A percentile compares a stretch with the other conserved stretches of the same genome.
phyloP scores from a whole-genome alignment of 2,329 filamentous ascomycete genomes.

The Stachybotrys elegans region DNA sequence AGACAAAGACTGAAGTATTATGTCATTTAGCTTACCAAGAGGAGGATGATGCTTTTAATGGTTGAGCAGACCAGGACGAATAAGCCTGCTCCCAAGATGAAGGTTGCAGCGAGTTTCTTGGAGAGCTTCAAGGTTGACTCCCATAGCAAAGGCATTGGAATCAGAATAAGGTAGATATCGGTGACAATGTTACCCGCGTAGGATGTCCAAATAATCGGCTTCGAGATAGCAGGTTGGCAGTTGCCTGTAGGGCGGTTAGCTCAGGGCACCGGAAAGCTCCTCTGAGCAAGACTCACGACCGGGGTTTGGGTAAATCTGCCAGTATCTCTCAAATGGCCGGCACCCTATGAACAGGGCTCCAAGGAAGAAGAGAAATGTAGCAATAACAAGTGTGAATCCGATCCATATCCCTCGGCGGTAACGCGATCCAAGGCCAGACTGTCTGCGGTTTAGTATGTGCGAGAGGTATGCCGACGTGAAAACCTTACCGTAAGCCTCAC shows the following conservation, averaged over 20 bases:
- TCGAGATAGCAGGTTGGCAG: conserved; percentile 42
- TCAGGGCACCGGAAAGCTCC: not conserved
- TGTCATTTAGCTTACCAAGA: conserved; percentile 4
- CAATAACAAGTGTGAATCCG: conserved; percentile 39
- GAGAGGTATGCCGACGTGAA: not conserved
- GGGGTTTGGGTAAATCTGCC: conserved; percentile 53
- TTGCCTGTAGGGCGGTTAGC: conserved; percentile 21
- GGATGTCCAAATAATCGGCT: conserved; percentile 33
- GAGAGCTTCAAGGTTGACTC: conserved; percentile 18
- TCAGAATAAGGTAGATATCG: conserved; percentile 51
- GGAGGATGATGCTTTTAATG: conserved; percentile 24
- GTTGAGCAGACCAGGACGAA: conserved; percentile 27
- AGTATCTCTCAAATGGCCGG: conserved; percentile 44
- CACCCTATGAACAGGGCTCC: conserved; percentile 46
- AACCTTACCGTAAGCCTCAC: conserved; percentile 35
- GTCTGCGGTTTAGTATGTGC: not conserved
- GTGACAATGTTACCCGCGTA: conserved; percentile 41
- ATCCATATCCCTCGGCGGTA: conserved; percentile 29
- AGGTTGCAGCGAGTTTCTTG: conserved; percentile 26
- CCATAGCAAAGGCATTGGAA: conserved; percentile 44
- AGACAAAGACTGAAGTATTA: not conserved
- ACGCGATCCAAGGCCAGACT: not conserved
- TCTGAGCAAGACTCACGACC: conserved; percentile 36
- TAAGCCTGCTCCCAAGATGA: conserved; percentile 28
- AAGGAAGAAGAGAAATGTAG: conserved; percentile 41